Evolutionary conservation across 208 protist species (phyloP).

Genomic region (Trichomonas gallinae): DNA sequence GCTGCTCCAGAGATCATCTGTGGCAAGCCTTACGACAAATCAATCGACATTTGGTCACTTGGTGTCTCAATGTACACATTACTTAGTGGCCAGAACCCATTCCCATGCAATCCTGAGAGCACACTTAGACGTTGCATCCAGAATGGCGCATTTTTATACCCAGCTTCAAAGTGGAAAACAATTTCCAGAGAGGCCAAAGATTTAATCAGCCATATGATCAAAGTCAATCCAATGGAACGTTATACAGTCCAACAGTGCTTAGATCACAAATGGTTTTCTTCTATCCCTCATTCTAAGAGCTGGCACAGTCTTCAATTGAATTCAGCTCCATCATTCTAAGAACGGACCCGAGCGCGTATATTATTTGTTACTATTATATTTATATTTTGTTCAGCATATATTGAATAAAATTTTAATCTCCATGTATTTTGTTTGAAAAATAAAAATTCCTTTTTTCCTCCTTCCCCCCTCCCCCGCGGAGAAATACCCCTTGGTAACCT

Average conservation of each 20-base stretch:
- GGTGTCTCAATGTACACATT: neutral
- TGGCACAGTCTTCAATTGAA: neutral
- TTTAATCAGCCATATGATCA: neutral
- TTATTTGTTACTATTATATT: no score
- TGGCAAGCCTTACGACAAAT: neutral
- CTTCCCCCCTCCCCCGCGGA: no score
- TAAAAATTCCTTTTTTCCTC: no score
- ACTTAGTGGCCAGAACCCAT: neutral
- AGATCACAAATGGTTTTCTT: neutral
- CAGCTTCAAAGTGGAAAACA: neutral
- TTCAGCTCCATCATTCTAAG: no score
- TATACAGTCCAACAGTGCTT: neutral
- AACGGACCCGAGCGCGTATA: no score
- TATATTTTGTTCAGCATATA: no score
- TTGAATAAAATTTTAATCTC: no score
- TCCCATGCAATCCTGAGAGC: neutral
- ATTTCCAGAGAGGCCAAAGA: neutral
- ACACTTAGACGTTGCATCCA: neutral
- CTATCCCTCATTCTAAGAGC: neutral
- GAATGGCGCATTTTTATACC: neutral
- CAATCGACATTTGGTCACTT: neutral
- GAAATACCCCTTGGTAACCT: no score
- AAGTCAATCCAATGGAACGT: neutral
- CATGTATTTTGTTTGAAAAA: no score
- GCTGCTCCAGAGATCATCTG: neutral